phyloP scores from a whole-genome alignment of 169 alveolate species.

The Plasmodium cynomolgi region DNA sequence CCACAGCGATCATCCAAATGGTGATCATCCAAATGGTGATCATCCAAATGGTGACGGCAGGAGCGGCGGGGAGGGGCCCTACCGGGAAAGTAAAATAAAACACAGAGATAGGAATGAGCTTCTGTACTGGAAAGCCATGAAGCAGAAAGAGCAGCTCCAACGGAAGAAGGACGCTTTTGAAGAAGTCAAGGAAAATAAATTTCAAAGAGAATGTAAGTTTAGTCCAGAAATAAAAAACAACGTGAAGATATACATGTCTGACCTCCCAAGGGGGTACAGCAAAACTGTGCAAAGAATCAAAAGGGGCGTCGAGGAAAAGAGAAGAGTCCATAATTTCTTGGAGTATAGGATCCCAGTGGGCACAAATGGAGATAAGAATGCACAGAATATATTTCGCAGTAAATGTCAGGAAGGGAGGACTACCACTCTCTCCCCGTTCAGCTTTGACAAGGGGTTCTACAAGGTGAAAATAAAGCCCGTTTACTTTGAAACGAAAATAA shows the following conservation, averaged over 20 bases:
- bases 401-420: background rate
- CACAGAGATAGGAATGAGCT: slow-evolving; percentile 19
- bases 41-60: background rate
- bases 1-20: background rate
- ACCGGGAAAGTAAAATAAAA: background rate
- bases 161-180: slow-evolving; percentile 19
- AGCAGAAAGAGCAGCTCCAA: slow-evolving; percentile 26
- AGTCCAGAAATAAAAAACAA: slow-evolving; percentile 49
- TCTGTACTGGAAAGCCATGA: slow-evolving; percentile 57
- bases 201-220: slow-evolving; percentile 42
- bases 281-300: slow-evolving; percentile 61
- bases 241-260: slow-evolving; percentile 45
- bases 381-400: background rate
- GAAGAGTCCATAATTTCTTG: slow-evolving; percentile 33
- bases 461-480: slow-evolving; percentile 72
- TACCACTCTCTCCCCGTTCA: slow-evolving; percentile 26
- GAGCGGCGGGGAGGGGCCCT: background rate
- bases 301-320: slow-evolving; percentile 71
- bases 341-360: slow-evolving; percentile 15
- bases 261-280: slow-evolving; percentile 49
- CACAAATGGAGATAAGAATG: background rate
- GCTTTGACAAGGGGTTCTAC: slow-evolving; percentile 67
- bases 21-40: background rate
- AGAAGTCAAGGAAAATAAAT: slow-evolving; percentile 26
- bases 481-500: slow-evolving; percentile 68